phyloP scores from a whole-genome alignment of 1,139 yeast species.

The Scheffersomyces segobiensis region DNA sequence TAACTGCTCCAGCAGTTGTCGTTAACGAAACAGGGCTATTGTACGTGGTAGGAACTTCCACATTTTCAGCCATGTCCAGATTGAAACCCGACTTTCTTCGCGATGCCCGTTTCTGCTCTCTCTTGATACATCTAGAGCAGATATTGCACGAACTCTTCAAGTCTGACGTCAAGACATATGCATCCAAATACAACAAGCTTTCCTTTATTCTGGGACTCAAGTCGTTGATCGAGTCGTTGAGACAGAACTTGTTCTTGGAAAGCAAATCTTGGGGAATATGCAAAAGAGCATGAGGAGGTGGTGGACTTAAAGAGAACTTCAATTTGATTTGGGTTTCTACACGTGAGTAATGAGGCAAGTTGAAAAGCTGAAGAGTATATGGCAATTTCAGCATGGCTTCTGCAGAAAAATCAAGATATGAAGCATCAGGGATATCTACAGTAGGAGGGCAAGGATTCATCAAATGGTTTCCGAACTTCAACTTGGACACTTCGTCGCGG shows the following conservation, averaged over 20 bases:
- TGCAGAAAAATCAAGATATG: slow-evolving; percentile 40
- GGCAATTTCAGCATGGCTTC: slow-evolving; percentile 49
- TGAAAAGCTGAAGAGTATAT: slow-evolving; percentile 56
- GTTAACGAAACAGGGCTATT: slow-evolving; percentile 12
- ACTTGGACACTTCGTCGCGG: slow-evolving; percentile 52
- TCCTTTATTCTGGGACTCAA: slow-evolving; percentile 48
- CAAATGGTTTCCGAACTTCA: slow-evolving; percentile 55
- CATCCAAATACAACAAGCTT: slow-evolving; percentile 61
- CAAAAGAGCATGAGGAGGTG: slow-evolving; percentile 68
- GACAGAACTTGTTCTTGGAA: slow-evolving; percentile 75
- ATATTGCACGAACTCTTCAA: slow-evolving; percentile 64
- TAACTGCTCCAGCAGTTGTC: slow-evolving; percentile 27
- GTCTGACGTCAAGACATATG: slow-evolving; percentile 62
- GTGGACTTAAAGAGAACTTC: slow-evolving; percentile 63
- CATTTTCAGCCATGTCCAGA: slow-evolving; percentile 35
- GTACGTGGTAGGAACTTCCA: slow-evolving; percentile 6
- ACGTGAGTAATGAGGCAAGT: slow-evolving; percentile 76
- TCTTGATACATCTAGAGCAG: slow-evolving; percentile 82
- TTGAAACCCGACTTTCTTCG: slow-evolving; percentile 72
- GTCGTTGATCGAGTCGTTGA: slow-evolving; percentile 46
- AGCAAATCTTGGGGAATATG: slow-evolving; percentile 86
- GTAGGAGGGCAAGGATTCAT: slow-evolving; percentile 41
- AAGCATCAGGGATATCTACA: slow-evolving; percentile 31
- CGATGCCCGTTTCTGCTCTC: slow-evolving; percentile 92
- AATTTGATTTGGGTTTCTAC: slow-evolving; percentile 95